Evolutionary conservation across 352 stramenopile genomes (phyloP), one percentile per base, ranked within the genome.

Genomic region (Globisporangium recalcitrans): DNA sequence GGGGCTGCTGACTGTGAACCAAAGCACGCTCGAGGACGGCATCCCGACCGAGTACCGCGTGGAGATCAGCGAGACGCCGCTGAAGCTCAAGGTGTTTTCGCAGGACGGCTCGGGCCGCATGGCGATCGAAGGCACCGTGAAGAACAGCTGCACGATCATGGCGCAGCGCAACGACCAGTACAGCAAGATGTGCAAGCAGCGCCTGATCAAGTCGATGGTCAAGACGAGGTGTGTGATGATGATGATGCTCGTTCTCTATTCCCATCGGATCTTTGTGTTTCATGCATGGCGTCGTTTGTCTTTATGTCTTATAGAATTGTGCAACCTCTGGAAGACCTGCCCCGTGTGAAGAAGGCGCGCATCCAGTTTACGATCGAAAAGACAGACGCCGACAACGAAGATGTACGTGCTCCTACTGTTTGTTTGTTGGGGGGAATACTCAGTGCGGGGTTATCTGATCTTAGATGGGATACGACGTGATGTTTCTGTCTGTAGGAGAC

Each of bases 291-390:
- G 13, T n/a, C 16, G 21, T 8, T 54, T 26, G 16, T 54, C n/a
- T n/a, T n/a, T n/a, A 7, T 29, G 6, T 22, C 16, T 27, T 22
- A 4, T 34, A 92, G 83, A 69, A 87, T 90, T 58, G 80, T 85
- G 6, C 83, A 92, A 51, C 78, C 80, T 36, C 66, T 92, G 36
- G 83, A 92, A 61, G 83, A 82, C 24, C 60, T 92, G 26, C 83
- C 83, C 3, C 82, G 79, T n/a, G 79, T 90, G 19, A 90, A 90
- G 72, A 88, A 88, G 59, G 80, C 83, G 9, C 78, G 78, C 52
- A 87, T 90, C 51, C 83, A 92, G 65, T 92, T 92, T 49, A 92
- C 83, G 22, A 92, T 92, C 54, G 83, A 92, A 52, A 92, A 92
- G 60, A 57, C 79, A 1, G 81, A 90, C 16, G 66, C 68, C 2